Base-by-base conservation (phyloP, 1,284 basidiomycete species). In the Apiotrichum akiyoshidainum region DNA sequence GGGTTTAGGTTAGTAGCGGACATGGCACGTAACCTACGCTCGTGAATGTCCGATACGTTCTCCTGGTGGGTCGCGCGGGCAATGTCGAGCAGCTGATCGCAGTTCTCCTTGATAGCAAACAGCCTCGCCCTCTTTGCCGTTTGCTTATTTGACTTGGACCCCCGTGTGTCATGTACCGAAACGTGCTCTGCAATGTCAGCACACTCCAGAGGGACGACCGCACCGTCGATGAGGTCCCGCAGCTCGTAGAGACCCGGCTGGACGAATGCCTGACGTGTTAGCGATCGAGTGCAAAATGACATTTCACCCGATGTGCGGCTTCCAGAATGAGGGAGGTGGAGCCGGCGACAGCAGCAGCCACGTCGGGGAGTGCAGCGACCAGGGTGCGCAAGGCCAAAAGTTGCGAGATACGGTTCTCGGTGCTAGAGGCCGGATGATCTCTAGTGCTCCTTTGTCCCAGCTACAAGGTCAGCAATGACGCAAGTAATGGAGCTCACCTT, bases 1-100 rank as follows among this genome's bases (percentile, higher is more conserved):
- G 3, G 19, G 31, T 2, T 34, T 9, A n/a, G 31, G 2, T 34
- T 9, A n/a, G 35, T 5, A 52, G 54, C 33, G 10, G 13, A 12
- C 5, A 26, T 2, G 16, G 14, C 16, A 14, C 1, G 8, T 22
- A 13, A 59, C 68, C 22, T 47, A 64, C 66, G 56, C 21, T 66
- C 65, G 58, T 64, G 62, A 50, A 94, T 91, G 68, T 96, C 92
- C 3, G 85, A 83, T 17, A 92, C 82, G 65, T 94, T 94, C 72
- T 96, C 93, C 67, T 88, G 89, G 79, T 88, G 92, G 0, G 93
- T 94, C 70, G 91, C 88, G 10, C 94, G 84, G 1, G 93, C 94
- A 5, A 97, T 89, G 64, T 97, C 93, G 13, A 98, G 85, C 12
- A 95, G 81, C 21, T 85, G 84, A 64, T 92, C 89, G 65, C 82